Percentiles rank a stretch among this genome's conserved stretches.
Evolutionary conservation across 768 basidiomycete genomes (phyloP).

Genomic region (Auricularia sp.): DNA sequence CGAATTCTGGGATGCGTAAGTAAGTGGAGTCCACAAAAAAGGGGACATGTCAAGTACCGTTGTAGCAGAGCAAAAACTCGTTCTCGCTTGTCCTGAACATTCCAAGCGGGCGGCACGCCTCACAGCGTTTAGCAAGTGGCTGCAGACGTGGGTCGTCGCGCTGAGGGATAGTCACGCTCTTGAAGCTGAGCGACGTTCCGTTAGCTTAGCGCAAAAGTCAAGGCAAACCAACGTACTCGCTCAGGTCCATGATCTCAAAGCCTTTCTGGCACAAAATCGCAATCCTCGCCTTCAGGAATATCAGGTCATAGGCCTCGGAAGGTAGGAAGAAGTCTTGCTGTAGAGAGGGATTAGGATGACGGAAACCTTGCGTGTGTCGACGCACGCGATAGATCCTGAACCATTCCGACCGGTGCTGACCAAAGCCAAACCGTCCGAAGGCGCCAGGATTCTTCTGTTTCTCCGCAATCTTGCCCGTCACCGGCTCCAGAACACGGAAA

Average conservation of each 20-base stretch:
- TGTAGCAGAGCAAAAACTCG: conserved; percentile 83
- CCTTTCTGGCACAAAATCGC: conserved; percentile 89
- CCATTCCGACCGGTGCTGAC: conserved; percentile 82
- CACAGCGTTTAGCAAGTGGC: conserved; percentile 68
- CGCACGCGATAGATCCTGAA: conserved; percentile 78
- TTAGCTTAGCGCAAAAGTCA: background rate
- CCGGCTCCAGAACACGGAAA: conserved; percentile 95
- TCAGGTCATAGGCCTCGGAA: conserved; percentile 80
- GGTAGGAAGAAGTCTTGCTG: conserved; percentile 79
- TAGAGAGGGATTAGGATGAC: background rate
- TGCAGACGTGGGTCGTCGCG: conserved; percentile 58
- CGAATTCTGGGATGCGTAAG: conserved; percentile 51
- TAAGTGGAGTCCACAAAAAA: conserved; percentile 1
- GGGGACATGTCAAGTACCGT: conserved; percentile 36
- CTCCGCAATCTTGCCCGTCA: conserved; percentile 81
- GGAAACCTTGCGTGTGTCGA: background rate
- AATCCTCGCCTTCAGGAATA: conserved; percentile 89
- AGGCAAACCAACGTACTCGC: conserved; percentile 51
- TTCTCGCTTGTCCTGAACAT: conserved; percentile 85
- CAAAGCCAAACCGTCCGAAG: conserved; percentile 64
- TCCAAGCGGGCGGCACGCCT: conserved; percentile 71
- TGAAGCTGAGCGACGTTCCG: conserved; percentile 42
- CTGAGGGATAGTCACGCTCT: conserved; percentile 81
- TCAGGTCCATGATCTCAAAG: conserved; percentile 95
- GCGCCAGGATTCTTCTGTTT: conserved; percentile 59